Percentiles rank a stretch among this genome's conserved stretches.
Conservation (phyloP, 2,329 filamentous ascomycete species). For the Epichloe uncinata region DNA sequence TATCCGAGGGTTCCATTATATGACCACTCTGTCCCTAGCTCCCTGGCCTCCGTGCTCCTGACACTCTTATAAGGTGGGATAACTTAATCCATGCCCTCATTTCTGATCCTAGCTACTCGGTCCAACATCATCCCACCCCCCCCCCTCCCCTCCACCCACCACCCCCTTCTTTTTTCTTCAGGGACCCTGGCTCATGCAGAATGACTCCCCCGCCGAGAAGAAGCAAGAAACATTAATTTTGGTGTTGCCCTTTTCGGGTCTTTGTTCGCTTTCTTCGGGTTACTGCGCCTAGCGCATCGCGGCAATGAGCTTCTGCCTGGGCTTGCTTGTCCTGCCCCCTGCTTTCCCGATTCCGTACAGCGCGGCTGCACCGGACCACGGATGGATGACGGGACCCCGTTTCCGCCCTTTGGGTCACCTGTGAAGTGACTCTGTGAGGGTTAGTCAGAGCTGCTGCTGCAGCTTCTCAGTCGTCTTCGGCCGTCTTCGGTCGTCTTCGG, state of each 20-base stretch:
- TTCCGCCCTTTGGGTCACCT: conserved; percentile 15
- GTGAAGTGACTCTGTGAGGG: conserved; percentile 11
- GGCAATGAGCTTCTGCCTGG: neutral
- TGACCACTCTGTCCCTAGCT: too few relatives aligned
- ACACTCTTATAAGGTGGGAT: too few relatives aligned
- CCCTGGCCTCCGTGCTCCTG: too few relatives aligned
- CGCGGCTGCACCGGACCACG: conserved; percentile 14
- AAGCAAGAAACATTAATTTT: neutral
- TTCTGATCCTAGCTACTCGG: too few relatives aligned
- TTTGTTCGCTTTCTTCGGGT: neutral
- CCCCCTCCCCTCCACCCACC: neutral
- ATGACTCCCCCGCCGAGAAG: neutral
- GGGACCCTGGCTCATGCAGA: neutral
- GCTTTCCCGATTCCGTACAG: conserved; percentile 9
- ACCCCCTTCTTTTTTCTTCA: neutral
- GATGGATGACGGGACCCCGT: neutral
- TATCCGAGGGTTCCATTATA: too few relatives aligned
- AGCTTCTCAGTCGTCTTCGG: neutral
- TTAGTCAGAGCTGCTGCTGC: conserved; percentile 18
- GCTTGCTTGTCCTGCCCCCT: too few relatives aligned
- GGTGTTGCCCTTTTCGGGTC: neutral
- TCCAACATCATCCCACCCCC: too few relatives aligned
- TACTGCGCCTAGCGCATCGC: neutral
- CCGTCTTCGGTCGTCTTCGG: neutral
- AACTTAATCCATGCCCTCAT: too few relatives aligned